phyloP scores from a whole-genome alignment of 345 rosid species.

The Eucalyptus tenuipes region DNA sequence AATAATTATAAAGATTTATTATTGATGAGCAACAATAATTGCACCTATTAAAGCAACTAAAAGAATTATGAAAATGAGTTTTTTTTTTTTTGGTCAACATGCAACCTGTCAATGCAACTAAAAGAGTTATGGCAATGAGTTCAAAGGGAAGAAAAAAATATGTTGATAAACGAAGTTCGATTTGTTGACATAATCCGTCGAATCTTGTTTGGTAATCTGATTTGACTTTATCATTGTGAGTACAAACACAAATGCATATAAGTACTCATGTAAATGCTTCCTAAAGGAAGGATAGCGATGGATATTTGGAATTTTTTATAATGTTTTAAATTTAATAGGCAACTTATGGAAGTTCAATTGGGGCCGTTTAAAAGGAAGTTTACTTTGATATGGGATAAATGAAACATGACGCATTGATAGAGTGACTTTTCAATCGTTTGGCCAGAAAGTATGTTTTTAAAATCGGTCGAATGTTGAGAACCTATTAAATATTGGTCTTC shows the following conservation, averaged over 20 bases:
- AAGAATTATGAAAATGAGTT: not conserved
- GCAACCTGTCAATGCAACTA: too few relatives aligned
- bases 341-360: not conserved
- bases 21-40: not conserved
- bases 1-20: too few relatives aligned
- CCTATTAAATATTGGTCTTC: not conserved
- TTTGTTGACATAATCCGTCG: not conserved
- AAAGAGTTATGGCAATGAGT: not conserved
- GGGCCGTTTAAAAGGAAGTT: not conserved
- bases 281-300: not conserved
- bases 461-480: not conserved
- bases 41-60: not conserved
- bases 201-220: too few relatives aligned
- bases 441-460: not conserved
- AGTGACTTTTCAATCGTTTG: not conserved
- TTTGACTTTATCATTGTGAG: not conserved
- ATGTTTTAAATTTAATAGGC: not conserved
- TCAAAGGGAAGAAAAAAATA: too few relatives aligned
- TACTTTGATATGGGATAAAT: not conserved
- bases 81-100: too few relatives aligned
- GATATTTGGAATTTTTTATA: not conserved
- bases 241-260: not conserved
- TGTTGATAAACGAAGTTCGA: fast-evolving
- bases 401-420: not conserved
- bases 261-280: not conserved